Conservation (phyloP, 495 filamentous ascomycete genomes). For the Trichoderma reesei region DNA sequence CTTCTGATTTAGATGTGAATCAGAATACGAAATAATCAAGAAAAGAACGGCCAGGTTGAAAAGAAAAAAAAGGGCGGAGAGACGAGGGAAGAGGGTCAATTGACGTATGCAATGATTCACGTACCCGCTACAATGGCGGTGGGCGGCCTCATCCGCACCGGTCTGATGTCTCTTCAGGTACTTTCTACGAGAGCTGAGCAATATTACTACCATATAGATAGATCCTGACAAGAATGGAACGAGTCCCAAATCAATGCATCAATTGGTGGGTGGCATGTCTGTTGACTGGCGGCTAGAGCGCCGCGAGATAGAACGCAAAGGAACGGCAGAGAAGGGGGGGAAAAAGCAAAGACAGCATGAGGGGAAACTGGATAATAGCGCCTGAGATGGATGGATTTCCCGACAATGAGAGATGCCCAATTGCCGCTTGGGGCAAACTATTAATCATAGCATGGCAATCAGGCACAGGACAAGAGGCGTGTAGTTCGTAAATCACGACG, state of each 20-base stretch:
- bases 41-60: background rate
- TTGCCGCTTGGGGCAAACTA: too few species aligned
- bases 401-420: too few species aligned
- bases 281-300: constrained; percentile 1
- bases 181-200: too few species aligned
- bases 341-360: background rate
- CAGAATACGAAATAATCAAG: background rate
- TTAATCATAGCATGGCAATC: background rate
- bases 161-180: background rate
- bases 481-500: too few species aligned
- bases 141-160: background rate
- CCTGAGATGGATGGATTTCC: too few species aligned
- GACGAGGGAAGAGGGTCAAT: too few species aligned
- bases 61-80: background rate
- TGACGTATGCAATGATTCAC: too few species aligned
- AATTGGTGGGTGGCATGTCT: background rate
- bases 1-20: background rate
- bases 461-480: background rate
- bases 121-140: background rate
- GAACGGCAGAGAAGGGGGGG: background rate
- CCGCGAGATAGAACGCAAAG: background rate
- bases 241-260: too few species aligned
- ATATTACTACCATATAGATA: too few species aligned
- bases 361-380: too few species aligned
- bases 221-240: too few species aligned